Base-by-base conservation (phyloP, 768 basidiomycete species). In the Pulveroboletus ravenelii region DNA sequence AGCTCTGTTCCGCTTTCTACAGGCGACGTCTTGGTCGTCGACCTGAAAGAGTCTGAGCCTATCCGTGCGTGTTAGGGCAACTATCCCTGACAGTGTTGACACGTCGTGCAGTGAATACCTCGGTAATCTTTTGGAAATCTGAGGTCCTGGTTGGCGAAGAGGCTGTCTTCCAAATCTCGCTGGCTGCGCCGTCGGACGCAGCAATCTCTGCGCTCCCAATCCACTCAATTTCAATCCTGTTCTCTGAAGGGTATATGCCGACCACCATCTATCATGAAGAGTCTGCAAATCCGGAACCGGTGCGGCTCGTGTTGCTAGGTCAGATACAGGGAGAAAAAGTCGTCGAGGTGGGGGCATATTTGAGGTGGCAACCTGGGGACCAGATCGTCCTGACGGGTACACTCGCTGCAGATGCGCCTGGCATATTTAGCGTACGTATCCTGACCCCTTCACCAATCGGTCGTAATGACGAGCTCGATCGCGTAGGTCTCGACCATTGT, bases 101-200 rank as follows among this genome's bases (percentile, higher is more conserved):
- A 7, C 37, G 6, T 48, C 51, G 2, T 13, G 0, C 51, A 93
- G 92, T 93, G 52, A 73, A 82, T 34, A 76, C 81, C 0, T 73
- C 70, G 29, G 69, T 84, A 4, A 75, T 82, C 1, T 97, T 96
- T 66, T 93, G 89, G 87, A 64, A 75, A 8, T 53, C 77, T 0
- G 76, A 82, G 50, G 78, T 82, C 23, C 74, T 77, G 45, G 76
- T 93, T 5, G 78, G 74, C 10, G 78, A 84, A 53, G 63, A 70
- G 3, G 79, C 78, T 0, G 79, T 88, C 0, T 96, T 91, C 67
- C 93, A 97, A 64, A 59, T 96, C 8, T 71, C 75, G 8, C 62
- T 96, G 29, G 67, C 73, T 2, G 78, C 86, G 0, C 80, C 82
- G 0, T 59, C 66, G 0, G 59, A 68, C 4, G 71, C 79, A 12